Evolutionary conservation across 352 stramenopile genomes (phyloP).

Genomic region (Phytopythium litorale): DNA sequence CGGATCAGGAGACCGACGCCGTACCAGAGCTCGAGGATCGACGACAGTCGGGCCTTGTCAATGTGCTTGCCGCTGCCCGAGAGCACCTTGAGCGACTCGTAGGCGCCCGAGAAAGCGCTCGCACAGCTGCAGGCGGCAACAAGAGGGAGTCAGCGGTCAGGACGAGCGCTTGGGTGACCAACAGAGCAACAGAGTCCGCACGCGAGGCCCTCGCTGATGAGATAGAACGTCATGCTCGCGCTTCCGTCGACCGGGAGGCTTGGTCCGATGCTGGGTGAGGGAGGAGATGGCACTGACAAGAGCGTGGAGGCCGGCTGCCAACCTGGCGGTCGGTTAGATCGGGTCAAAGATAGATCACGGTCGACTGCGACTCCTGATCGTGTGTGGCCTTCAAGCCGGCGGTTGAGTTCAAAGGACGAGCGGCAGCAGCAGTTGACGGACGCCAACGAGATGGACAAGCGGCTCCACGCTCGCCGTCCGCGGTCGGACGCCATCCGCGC

Average conservation of each 20-base stretch:
- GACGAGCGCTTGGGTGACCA: not conserved
- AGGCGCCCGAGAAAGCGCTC: constrained; percentile 52
- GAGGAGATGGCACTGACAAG: not conserved
- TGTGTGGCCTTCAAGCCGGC: not conserved
- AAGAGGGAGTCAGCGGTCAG: not conserved
- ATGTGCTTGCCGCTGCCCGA: constrained; percentile 51
- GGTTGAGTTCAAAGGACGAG: not conserved
- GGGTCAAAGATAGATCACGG: not conserved
- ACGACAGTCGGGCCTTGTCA: constrained; percentile 38
- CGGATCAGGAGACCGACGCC: not conserved
- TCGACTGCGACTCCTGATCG: not conserved
- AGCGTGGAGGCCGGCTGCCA: not conserved
- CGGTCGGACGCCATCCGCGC: not conserved
- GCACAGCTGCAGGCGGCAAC: constrained; percentile 28
- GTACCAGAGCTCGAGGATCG: constrained; percentile 65
- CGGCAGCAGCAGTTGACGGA: not conserved
- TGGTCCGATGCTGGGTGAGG: not conserved
- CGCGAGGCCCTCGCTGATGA: constrained; percentile 67
- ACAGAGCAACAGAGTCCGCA: constrained; percentile 15
- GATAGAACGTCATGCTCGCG: constrained; percentile 57
- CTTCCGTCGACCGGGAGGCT: not conserved
- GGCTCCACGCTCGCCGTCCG: not conserved
- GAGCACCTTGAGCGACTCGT: constrained; percentile 71
- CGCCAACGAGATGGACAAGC: not conserved
- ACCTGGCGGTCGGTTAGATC: not conserved